Evolutionary conservation across 2,329 filamentous ascomycete species (phyloP).

Genomic region (Neofusicoccum sp.): DNA sequence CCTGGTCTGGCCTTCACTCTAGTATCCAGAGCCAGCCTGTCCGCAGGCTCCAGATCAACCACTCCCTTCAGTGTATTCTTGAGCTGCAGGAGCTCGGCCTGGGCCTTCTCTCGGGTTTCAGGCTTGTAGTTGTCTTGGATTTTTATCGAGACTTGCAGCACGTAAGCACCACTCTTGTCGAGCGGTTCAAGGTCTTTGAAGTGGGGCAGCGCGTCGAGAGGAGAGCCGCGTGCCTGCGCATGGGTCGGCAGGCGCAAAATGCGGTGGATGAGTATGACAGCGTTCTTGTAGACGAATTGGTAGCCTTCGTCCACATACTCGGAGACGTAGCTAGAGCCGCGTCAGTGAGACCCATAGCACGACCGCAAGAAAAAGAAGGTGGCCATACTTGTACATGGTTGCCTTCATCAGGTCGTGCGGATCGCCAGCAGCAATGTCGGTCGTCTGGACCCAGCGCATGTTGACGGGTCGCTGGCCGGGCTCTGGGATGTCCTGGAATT

Average conservation of each 20-base stretch:
- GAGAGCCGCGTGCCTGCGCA: conserved; percentile 34
- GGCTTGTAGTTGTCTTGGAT: conserved; percentile 59
- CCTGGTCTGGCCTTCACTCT: conserved; percentile 54
- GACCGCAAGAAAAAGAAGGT: neutral
- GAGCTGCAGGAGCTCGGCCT: conserved; percentile 57
- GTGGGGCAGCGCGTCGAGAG: conserved; percentile 44
- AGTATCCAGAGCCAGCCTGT: conserved; percentile 62
- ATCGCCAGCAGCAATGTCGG: conserved; percentile 52
- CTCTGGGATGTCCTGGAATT: conserved; percentile 48
- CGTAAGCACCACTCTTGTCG: conserved; percentile 60
- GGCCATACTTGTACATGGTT: conserved; percentile 51
- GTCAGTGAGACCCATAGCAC: neutral
- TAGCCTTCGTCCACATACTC: conserved; percentile 61
- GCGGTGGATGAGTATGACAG: conserved; percentile 59
- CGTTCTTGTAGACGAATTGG: conserved; percentile 60
- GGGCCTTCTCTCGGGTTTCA: conserved; percentile 56
- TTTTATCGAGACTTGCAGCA: conserved; percentile 61
- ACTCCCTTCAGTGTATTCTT: conserved; percentile 59
- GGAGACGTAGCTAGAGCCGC: conserved; percentile 52
- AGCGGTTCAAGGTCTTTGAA: conserved; percentile 52
- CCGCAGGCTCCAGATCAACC: conserved; percentile 59
- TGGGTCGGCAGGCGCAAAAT: conserved; percentile 51
- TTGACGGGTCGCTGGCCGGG: conserved; percentile 58
- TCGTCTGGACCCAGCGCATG: conserved; percentile 54
- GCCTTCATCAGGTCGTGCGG: conserved; percentile 54